phyloP scores from a whole-genome alignment of 768 basidiomycete species.

The Boletus vermiculosoides region DNA sequence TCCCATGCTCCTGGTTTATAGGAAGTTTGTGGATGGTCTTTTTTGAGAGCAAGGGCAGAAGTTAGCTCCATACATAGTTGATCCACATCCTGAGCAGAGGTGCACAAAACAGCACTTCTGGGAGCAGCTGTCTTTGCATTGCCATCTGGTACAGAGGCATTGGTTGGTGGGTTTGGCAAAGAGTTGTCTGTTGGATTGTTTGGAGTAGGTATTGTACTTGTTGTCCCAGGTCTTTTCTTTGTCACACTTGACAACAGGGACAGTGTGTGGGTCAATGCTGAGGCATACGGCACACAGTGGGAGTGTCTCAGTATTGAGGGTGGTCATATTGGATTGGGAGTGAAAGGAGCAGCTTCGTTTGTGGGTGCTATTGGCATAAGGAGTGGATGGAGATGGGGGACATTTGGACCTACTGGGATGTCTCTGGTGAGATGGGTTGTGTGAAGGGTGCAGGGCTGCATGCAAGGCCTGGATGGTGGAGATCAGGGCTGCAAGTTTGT shows the following conservation, averaged over 20 bases:
- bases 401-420: too few relatives aligned
- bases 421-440: too few relatives aligned
- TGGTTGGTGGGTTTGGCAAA: not conserved
- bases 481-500: too few relatives aligned
- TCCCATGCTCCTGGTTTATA: not conserved
- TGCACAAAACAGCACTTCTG: not conserved
- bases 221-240: not conserved
- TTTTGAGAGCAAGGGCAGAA: not conserved
- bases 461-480: too few relatives aligned
- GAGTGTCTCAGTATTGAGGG: not conserved
- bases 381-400: too few relatives aligned
- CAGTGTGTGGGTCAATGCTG: not conserved
- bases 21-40: not conserved
- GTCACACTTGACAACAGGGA: not conserved
- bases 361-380: too few relatives aligned
- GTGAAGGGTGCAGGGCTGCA: too few relatives aligned
- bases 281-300: not conserved
- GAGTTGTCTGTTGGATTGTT: not conserved
- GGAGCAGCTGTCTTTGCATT: not conserved
- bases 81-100: not conserved
- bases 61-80: not conserved
- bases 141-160: not conserved
- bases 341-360: too few relatives aligned
- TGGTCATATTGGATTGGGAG: accelerated
- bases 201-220: not conserved